phyloP scores from a whole-genome alignment of 768 basidiomycete genomes.

The Cytidiella melzeri region DNA sequence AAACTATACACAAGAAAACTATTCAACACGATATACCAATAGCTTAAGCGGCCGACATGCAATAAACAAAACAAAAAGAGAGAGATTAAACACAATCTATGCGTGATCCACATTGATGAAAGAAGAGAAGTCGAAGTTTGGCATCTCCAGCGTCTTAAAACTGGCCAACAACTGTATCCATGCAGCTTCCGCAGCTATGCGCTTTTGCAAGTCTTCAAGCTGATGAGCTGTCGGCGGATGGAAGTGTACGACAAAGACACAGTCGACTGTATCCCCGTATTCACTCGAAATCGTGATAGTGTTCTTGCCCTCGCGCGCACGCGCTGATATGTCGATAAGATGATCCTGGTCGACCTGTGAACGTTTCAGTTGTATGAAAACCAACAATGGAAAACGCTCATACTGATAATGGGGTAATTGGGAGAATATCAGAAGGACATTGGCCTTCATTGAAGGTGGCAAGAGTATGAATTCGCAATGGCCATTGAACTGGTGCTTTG shows the following conservation, averaged over 20 bases:
- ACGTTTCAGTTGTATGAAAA: no score
- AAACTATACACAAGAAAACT: no score
- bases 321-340: not conserved
- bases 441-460: not conserved
- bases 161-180: not conserved
- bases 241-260: conserved; percentile 13
- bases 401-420: not conserved
- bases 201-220: not conserved
- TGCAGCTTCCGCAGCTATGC: not conserved
- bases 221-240: conserved; percentile 15
- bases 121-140: no score
- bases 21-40: no score
- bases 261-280: conserved; percentile 11
- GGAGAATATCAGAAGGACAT: not conserved
- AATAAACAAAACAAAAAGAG: no score
- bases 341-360: not conserved
- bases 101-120: no score
- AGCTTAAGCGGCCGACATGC: no score
- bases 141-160: not conserved
- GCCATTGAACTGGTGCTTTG: not conserved
- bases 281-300: conserved; percentile 5
- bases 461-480: not conserved
- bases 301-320: conserved; percentile 10
- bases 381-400: not conserved
- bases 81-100: no score